Evolutionary conservation across 2,329 filamentous ascomycete genomes (phyloP), one percentile per base, ranked within the genome.

Genomic region (Aspergillus chevalieri): DNA sequence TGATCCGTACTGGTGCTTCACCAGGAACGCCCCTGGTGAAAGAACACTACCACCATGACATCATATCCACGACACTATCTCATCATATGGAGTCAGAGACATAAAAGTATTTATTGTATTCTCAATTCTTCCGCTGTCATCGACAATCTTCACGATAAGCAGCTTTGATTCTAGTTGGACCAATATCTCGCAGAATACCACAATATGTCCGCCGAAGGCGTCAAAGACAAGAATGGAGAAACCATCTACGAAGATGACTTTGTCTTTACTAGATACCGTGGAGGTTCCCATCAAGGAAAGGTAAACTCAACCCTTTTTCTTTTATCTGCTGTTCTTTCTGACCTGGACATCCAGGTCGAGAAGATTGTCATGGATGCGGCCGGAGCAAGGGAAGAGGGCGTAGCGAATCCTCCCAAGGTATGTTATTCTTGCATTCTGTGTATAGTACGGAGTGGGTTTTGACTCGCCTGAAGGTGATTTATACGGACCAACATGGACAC

Each of bases 401-500:
- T 65, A 6, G 52, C 47, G 3, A 59, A 59, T 44, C 60, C 59
- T 21, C 58, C 59, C 2, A 59, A 65, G 50, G 58, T 56, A 52
- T 43, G 54, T 47, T n/a, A 43, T 50, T 50, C 21, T 9, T 24
- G 24, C 15, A 36, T 14, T 6, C 15, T 22, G 21, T 22, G 22
- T 6, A 10, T 12, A 39, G n/a, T 2, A 42, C 30, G n/a, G 34
- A 15, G 7, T 17, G 22, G 19, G 12, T 41, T 15, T 14, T 46
- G 22, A 43, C 26, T 15, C 22, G 8, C 24, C 17, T 21, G 38
- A 10, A 62, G 60, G 56, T 62, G 19, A 57, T 65, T 41, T 62
- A 57, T 34, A 52, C 43, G 6, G 58, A 64, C 34, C 62, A 65
- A 44, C 58, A 65, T 42, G 58, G 59, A n/a, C 58, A 64, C 28